These are phyloP conservation scores for Solanum lycopersicoides DNA, from an alignment of 257 asterid species.

Conservation along the genomic window DNA sequence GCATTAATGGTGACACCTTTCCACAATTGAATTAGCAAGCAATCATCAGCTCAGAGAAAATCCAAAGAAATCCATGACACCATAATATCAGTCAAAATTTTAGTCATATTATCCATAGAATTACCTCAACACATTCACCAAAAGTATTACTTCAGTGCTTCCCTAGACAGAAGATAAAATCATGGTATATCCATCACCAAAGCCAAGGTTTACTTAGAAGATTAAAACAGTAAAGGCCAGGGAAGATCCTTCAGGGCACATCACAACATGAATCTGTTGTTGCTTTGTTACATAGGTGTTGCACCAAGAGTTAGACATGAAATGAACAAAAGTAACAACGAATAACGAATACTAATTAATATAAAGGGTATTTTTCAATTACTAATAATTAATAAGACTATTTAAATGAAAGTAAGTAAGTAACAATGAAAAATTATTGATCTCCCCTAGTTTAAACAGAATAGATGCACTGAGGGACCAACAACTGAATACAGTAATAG, in stretches of 20 bases:
- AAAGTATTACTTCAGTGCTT: conserved; percentile 46
- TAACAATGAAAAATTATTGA: not conserved
- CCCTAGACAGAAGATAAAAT: conserved; percentile 70
- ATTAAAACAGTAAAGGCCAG: conserved; percentile 57
- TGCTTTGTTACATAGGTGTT: not conserved
- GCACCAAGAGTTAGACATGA: not conserved
- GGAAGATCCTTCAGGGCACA: conserved; percentile 77
- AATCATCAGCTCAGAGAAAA: not conserved
- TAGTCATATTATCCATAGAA: not conserved
- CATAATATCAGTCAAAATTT: not conserved
- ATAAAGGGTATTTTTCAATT: not conserved
- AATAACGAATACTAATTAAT: not conserved
- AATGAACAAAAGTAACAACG: not conserved
- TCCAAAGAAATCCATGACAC: not conserved
- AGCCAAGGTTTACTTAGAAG: conserved; percentile 68
- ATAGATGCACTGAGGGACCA: not conserved
- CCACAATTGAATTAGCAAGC: conserved; percentile 39
- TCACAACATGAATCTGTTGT: conserved; percentile 63
- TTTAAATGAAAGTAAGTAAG: not conserved
- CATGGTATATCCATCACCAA: conserved; percentile 74
- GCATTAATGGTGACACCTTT: conserved; percentile 65
- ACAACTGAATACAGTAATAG: not conserved
- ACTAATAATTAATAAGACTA: not conserved
- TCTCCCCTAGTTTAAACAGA: not conserved
- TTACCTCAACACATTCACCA: conserved; percentile 67